Conservation (phyloP, 768 basidiomycete species). For the Tylopilus balloui region DNA sequence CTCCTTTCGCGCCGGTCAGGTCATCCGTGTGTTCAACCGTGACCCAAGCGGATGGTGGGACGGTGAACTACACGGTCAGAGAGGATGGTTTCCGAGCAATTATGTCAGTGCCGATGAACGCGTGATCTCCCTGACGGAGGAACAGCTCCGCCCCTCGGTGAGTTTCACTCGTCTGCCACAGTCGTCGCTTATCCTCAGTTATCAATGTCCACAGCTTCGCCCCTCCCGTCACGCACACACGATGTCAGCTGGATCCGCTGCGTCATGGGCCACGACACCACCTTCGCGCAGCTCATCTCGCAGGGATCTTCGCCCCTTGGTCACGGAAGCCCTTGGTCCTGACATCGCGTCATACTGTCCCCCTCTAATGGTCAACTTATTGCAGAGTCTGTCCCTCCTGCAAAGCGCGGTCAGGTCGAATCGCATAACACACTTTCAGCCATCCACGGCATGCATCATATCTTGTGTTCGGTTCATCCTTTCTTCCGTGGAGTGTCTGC, state of each 20-base stretch:
- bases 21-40: slow-evolving; percentile 85
- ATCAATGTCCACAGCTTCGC: slow-evolving; percentile 23
- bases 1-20: slow-evolving; percentile 83
- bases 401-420: slow-evolving; percentile 80
- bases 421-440: slow-evolving; percentile 81
- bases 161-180: slow-evolving; percentile 24
- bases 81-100: slow-evolving; percentile 99
- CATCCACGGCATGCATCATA: slow-evolving; percentile 91
- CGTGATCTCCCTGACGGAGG: slow-evolving; percentile 47
- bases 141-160: slow-evolving; percentile 46
- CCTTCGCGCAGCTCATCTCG: slow-evolving; percentile 37
- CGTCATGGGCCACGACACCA: slow-evolving; percentile 51
- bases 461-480: slow-evolving; percentile 89
- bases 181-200: neutral
- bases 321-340: slow-evolving; percentile 42
- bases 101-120: slow-evolving; percentile 73
- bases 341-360: slow-evolving; percentile 65
- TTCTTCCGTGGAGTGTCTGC: slow-evolving; percentile 75
- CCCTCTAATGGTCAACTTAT: slow-evolving; percentile 75
- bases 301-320: slow-evolving; percentile 42
- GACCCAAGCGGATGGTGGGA: slow-evolving; percentile 98
- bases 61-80: slow-evolving; percentile 80
- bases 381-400: slow-evolving; percentile 81
- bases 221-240: slow-evolving; percentile 46
- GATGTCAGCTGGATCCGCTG: slow-evolving; percentile 47